Evolutionary conservation across 2,329 filamentous ascomycete species (phyloP), one percentile per base, ranked within the genome.

Genomic region (Trichoderma atrobrunneum): DNA sequence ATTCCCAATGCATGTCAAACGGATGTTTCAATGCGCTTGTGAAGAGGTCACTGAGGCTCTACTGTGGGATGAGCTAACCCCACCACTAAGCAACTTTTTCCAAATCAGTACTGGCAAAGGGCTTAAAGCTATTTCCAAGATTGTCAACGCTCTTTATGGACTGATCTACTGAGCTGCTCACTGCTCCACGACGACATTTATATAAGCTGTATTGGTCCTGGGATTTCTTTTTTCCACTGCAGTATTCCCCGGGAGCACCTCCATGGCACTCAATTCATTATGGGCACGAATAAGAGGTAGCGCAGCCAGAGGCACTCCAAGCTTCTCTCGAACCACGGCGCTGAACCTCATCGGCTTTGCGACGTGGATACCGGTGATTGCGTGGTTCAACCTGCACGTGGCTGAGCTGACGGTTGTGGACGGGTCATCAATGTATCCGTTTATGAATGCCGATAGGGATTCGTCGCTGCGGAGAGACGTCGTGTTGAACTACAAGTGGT

Each of bases 361-460:
- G 66, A 87, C 88, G 28, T 91, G 90, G 87, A 80, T 91, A 28
- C 90, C 90, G 1, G 86, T 88, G 16, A 81, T 88, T 63, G 85
- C 90, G 72, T 88, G 87, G 79, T 86, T 92, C 82, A 88, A 91
- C 76, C 82, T 86, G 39, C 85, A 90, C 76, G 85, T 92, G 48
- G 88, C 86, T 26, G 87, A 90, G 75, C 73, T 90, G 59, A 87
- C 86, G 4, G 81, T 83, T 72, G 87, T 92, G 73, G 84, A 84
- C 43, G 90, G 90, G 2, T 80, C 85, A 24, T 94, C 91, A 24
- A 96, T 96, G 93, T 91, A 91, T 70, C 93, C 93, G 1, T 91
- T 90, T 73, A 83, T 95, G 70, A 95, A 95, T 77, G 85, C 89
- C 72, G 87, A 90, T 67, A 90, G 85, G 77, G 85, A 91, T 78